Percentiles rank a stretch among this genome's conserved stretches.
Conservation (phyloP, 257 asterid genomes). For the Scutellaria baicalensis region DNA sequence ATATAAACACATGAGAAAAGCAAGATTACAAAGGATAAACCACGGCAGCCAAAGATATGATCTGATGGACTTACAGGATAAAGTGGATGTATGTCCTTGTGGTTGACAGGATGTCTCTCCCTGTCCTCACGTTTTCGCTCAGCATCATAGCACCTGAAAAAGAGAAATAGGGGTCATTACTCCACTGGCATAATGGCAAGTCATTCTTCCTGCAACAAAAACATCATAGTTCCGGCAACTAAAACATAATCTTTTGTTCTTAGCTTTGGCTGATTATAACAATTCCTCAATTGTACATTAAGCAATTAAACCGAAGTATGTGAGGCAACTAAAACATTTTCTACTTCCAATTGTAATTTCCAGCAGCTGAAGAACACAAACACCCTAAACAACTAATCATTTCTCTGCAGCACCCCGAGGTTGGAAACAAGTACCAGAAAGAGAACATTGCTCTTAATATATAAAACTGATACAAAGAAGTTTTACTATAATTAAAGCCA, state of each 20-base stretch:
- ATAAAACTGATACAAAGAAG: neutral
- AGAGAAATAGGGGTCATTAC: neutral
- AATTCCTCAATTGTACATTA: neutral
- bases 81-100: constrained; percentile 73
- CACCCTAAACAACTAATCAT: neutral
- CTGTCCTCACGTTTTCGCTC: constrained; percentile 77
- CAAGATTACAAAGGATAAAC: neutral
- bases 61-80: constrained; percentile 51
- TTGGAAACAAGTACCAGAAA: neutral
- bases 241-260: too few species aligned
- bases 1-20: neutral
- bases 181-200: neutral
- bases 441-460: neutral
- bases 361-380: neutral
- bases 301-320: neutral
- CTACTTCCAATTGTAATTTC: neutral
- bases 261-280: too few species aligned
- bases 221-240: too few species aligned
- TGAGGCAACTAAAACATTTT: neutral
- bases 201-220: neutral
- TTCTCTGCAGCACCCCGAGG: neutral
- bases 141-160: constrained; percentile 75
- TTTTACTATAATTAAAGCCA: neutral
- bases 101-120: constrained; percentile 85
- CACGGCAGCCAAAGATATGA: neutral